phyloP scores from a whole-genome alignment of 441 rosid genomes.

The Dalechampia spathulata region DNA sequence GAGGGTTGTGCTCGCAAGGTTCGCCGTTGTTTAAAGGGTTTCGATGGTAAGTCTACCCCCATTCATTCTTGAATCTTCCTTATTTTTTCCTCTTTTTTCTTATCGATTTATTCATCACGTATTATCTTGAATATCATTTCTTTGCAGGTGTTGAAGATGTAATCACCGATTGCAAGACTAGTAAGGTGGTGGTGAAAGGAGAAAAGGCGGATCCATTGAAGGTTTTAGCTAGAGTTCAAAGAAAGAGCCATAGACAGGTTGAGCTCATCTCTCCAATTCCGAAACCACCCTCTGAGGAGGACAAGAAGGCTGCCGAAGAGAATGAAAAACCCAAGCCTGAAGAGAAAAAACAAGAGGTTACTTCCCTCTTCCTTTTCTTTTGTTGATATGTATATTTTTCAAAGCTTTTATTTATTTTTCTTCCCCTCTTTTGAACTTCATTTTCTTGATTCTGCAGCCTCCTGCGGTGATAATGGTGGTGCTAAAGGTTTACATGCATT shows the following conservation, averaged over 20 bases:
- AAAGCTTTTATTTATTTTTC: too few relatives aligned
- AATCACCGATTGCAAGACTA: conserved; percentile 52
- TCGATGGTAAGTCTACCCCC: conserved; percentile 39
- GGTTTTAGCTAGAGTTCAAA: conserved; percentile 52
- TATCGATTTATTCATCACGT: background rate
- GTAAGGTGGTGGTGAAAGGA: conserved; percentile 69
- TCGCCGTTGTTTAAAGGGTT: conserved; percentile 59
- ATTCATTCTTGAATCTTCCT: background rate
- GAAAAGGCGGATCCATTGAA: conserved; percentile 74
- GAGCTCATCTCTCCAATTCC: conserved; percentile 76
- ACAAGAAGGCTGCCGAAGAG: conserved; percentile 43
- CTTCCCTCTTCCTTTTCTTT: too few relatives aligned
- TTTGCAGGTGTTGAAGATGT: conserved; percentile 64
- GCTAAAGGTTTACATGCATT: conserved; percentile 79
- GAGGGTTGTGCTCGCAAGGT: conserved; percentile 84
- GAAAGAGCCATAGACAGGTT: conserved; percentile 63
- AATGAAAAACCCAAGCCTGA: conserved; percentile 55
- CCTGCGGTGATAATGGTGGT: conserved; percentile 54
- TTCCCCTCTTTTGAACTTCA: background rate
- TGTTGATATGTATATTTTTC: too few relatives aligned
- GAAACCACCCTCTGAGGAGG: conserved; percentile 45
- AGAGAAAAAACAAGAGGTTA: conserved; percentile 75
- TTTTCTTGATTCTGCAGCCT: conserved; percentile 31
- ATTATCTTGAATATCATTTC: background rate
- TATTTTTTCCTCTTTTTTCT: background rate